phyloP scores from a whole-genome alignment of 1,139 yeast species.

The Saccharomyces hybrid region DNA sequence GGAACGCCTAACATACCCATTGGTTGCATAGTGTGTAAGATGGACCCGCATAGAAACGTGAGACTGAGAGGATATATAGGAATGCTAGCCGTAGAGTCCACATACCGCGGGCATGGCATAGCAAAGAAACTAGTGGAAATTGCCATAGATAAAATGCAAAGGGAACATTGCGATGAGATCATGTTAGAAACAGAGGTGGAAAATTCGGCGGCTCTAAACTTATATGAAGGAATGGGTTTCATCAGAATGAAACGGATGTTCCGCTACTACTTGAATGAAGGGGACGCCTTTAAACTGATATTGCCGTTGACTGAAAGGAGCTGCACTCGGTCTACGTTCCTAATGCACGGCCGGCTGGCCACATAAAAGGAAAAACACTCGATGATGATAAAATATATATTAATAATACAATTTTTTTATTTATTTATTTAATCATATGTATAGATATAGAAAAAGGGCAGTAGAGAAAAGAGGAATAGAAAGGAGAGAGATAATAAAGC shows the following conservation, averaged over 20 bases:
- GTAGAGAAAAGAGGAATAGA: neutral
- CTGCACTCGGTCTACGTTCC: slow-evolving; percentile 38
- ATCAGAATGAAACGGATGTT: slow-evolving; percentile 71
- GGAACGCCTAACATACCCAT: slow-evolving; percentile 35
- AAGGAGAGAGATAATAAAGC: neutral
- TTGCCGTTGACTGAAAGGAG: slow-evolving; percentile 53
- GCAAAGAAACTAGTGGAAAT: slow-evolving; percentile 62
- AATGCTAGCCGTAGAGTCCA: slow-evolving; percentile 78
- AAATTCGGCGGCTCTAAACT: slow-evolving; percentile 62
- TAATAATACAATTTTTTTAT: neutral
- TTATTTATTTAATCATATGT: neutral
- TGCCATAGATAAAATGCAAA: slow-evolving; percentile 60
- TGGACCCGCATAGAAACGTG: slow-evolving; percentile 67
- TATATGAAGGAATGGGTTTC: slow-evolving; percentile 86
- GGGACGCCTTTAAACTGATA: slow-evolving; percentile 82
- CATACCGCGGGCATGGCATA: slow-evolving; percentile 68
- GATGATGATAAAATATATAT: neutral
- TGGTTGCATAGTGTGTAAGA: slow-evolving; percentile 80
- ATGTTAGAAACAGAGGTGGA: slow-evolving; percentile 87
- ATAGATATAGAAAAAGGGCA: neutral
- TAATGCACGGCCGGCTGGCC: slow-evolving; percentile 10
- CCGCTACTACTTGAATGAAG: slow-evolving; percentile 82
- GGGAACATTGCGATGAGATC: slow-evolving; percentile 68
- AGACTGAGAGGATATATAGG: slow-evolving; percentile 87
- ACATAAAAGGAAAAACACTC: neutral